Evolutionary conservation across 2,329 filamentous ascomycete genomes (phyloP).

Genomic region (Fusarium pininemorale): DNA sequence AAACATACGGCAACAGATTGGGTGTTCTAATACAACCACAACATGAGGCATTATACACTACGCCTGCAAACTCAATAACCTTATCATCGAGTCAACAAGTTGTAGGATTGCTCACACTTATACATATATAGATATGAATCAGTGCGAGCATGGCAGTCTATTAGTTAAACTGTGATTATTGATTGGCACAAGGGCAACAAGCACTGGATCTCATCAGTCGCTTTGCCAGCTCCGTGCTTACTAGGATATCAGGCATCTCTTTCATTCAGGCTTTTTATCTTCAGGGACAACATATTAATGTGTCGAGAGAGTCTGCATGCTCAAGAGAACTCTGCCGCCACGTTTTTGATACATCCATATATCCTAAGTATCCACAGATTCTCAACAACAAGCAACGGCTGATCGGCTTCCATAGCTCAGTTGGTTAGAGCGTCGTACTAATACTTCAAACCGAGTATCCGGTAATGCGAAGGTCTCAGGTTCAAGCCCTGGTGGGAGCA

Average conservation of each 20-base stretch:
- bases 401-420: slow-evolving; percentile 44
- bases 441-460: slow-evolving; percentile 37
- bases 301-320: no score
- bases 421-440: slow-evolving; percentile 45
- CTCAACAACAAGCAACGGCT: slow-evolving; percentile 15
- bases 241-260: background rate
- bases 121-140: background rate
- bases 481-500: slow-evolving; percentile 45
- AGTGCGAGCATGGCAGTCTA: background rate
- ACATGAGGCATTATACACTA: background rate
- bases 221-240: background rate
- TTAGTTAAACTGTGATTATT: background rate
- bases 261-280: background rate
- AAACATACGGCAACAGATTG: background rate
- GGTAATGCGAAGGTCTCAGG: slow-evolving; percentile 43
- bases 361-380: accelerated
- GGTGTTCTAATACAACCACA: background rate
- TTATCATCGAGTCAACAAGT: background rate
- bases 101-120: background rate
- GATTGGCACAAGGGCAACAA: background rate
- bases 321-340: background rate
- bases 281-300: background rate
- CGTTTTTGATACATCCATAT: accelerated
- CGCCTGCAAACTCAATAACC: background rate
- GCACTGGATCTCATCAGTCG: background rate